Percentiles rank a stretch among this genome's conserved stretches.
Evolutionary conservation across 2,329 filamentous ascomycete species (phyloP).

Genomic region (Capronia americana): DNA sequence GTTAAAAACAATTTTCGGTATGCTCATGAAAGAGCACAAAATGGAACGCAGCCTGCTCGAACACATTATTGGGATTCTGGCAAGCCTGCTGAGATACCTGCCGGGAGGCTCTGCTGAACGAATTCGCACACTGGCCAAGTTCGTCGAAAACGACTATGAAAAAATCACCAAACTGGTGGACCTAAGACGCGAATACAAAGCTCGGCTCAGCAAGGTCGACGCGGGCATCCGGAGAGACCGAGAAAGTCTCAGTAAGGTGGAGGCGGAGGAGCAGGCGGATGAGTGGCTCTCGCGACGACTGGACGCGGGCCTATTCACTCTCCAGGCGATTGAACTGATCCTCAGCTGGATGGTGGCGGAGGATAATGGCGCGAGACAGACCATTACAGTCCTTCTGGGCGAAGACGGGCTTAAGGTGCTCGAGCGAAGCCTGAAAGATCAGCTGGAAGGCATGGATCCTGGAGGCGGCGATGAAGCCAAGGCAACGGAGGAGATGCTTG

Average conservation of each 20-base stretch:
- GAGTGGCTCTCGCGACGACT: slow-evolving; percentile 78
- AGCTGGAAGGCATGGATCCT: slow-evolving; percentile 65
- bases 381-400: slow-evolving; percentile 68
- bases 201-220: slow-evolving; percentile 68
- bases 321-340: slow-evolving; percentile 83
- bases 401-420: slow-evolving; percentile 69
- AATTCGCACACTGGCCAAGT: slow-evolving; percentile 88
- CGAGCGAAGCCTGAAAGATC: slow-evolving; percentile 71
- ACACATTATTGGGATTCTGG: slow-evolving; percentile 84
- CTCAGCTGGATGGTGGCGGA: slow-evolving; percentile 92
- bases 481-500: slow-evolving; percentile 68
- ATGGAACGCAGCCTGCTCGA: slow-evolving; percentile 72
- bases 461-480: slow-evolving; percentile 60
- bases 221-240: slow-evolving; percentile 69
- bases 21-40: slow-evolving; percentile 48
- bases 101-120: slow-evolving; percentile 78
- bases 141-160: slow-evolving; percentile 90
- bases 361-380: slow-evolving; percentile 74
- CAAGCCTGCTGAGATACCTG: slow-evolving; percentile 78
- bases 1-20: slow-evolving; percentile 81
- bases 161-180: slow-evolving; percentile 77
- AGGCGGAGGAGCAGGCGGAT: slow-evolving; percentile 66
- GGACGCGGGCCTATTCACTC: slow-evolving; percentile 81
- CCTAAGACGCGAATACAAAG: slow-evolving; percentile 73
- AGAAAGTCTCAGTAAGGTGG: slow-evolving; percentile 60